Base-by-base conservation (phyloP, 352 stramenopile genomes). In the Globisporangium splendens region DNA sequence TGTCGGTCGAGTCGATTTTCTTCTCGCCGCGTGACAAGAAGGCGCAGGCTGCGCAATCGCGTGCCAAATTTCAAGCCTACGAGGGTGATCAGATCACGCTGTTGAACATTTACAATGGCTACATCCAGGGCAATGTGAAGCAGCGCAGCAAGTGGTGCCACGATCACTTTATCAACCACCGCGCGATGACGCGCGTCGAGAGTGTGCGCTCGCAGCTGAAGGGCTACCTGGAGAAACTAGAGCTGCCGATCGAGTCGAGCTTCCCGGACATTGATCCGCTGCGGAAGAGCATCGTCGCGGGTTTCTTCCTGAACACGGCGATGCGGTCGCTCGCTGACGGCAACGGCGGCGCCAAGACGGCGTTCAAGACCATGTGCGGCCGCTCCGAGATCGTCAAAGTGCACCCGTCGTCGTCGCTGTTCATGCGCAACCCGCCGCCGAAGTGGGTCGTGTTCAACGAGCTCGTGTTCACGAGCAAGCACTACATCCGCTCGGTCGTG, bases 401-500 rank as follows among this genome's bases (percentile, higher is more conserved):
- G 50, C 89, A 97, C 50, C 89, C 89, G 31, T 95, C 86, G 39
- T 96, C 87, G 41, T 90, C 82, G 39, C 63, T 96, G 24, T 96
- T 95, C 60, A 92, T 91, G 84, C 86, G 86, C 47, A 95, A 96
- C 56, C 86, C 88, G 17, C 76, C 85, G 39, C 85, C 84, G 1
- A 89, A 95, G 57, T 95, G 74, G 70, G 76, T 96, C 48, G 73
- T 96, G 15, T 95, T 92, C 70, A 94, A 96, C 59, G 89, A 97
- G 63, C 72, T 97, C 42, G 86, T 97, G 56, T 93, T 93, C 62
- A 97, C 89, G 22, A 95, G 84, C 66, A 95, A 95, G 57, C 86
- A 97, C 64, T 97, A 96, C 70, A 92, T 96, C 61, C 84, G 88
- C 10, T 89, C 82, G 5, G 83, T 96, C 10, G 63, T 95, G 24